phyloP scores from a whole-genome alignment of 2,329 filamentous ascomycete genomes.

The Xylariaceae sp. region DNA sequence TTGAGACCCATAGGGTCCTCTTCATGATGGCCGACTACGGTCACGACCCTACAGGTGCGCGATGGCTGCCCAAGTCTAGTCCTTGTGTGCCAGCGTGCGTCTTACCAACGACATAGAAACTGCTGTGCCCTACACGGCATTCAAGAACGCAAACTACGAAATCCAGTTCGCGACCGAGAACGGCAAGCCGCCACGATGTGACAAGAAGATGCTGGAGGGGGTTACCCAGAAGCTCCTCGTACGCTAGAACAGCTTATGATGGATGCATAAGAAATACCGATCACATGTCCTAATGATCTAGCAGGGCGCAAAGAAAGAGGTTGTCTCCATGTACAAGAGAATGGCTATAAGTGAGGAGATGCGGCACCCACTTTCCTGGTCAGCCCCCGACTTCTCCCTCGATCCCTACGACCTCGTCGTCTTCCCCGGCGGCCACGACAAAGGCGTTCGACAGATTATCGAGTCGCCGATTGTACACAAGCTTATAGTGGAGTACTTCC shows the following conservation, averaged over 20 bases:
- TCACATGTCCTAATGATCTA: constrained; percentile 4
- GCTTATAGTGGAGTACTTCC: constrained; percentile 51
- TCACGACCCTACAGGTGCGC: constrained; percentile 55
- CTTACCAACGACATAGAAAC: constrained; percentile 44
- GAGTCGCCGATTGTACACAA: constrained; percentile 49
- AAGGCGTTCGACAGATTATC: constrained; percentile 53
- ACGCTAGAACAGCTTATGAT: constrained; percentile 23
- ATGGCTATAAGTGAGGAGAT: constrained; percentile 49
- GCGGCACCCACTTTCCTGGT: constrained; percentile 49
- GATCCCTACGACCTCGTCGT: constrained; percentile 51
- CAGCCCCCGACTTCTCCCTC: constrained; percentile 46
- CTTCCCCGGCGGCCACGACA: constrained; percentile 57
- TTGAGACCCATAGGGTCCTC: constrained; percentile 41
- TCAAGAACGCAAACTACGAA: constrained; percentile 51
- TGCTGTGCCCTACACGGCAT: constrained; percentile 50
- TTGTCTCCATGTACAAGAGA: constrained; percentile 44
- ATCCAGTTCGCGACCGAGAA: constrained; percentile 54
- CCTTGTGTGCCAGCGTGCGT: background rate
- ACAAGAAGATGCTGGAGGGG: constrained; percentile 52
- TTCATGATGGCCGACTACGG: constrained; percentile 59
- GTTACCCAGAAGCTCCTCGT: constrained; percentile 54
- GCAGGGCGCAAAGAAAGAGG: constrained; percentile 49
- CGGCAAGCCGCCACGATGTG: constrained; percentile 51
- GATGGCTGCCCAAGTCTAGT: background rate
- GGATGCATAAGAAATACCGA: constrained; percentile 1